Evolutionary conservation across 805 yeast genomes (phyloP), one percentile per base, ranked within the genome.

Genomic region (Candida boleticola): DNA sequence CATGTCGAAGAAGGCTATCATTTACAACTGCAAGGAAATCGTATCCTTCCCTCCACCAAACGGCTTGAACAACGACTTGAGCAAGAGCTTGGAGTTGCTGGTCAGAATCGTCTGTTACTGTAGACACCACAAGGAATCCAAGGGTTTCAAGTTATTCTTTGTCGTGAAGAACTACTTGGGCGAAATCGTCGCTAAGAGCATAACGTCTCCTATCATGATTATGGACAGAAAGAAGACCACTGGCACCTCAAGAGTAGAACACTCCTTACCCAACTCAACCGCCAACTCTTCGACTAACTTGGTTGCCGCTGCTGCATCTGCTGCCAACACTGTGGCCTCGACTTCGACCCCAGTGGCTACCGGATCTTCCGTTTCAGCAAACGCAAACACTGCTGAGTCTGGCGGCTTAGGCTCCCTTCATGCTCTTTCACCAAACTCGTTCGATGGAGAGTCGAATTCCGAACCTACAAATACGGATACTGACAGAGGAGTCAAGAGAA

Each of bases 51-150:
- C 87, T 5, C 71, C 83, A 21, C 82, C 84, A 23, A 68, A 71
- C 21, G 71, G 71, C n/a, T 55, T 68, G 48, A 53, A 55, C 39
- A 57, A 52, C 30, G 57, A 52, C 46, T 35, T 57, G 43, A 47
- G 55, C 13, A 74, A 72, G 49, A 58, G 70, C 2, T 55, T 79
- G 30, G 82, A 78, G 33, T 55, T 79, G 26, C 63, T 76, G 29
- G 78, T 96, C 19, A 79, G 99, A 63, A 80, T 93, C 32, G 92
- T 92, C 7, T 92, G 99, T 63, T 92, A 93, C 61, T 93, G 98
- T 66, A 80, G 98, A 50, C 99, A 93, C 63, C 99, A 93, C 63
- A 80, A 82, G 50, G 96, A 90, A 48, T 70, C 82, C n/a, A 76
- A 76, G 31, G 99, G 99, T 1, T 92, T 90, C 68, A 80, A 79